Conservation (phyloP, 208 protist genomes). For the Wallacemonas sp. region DNA sequence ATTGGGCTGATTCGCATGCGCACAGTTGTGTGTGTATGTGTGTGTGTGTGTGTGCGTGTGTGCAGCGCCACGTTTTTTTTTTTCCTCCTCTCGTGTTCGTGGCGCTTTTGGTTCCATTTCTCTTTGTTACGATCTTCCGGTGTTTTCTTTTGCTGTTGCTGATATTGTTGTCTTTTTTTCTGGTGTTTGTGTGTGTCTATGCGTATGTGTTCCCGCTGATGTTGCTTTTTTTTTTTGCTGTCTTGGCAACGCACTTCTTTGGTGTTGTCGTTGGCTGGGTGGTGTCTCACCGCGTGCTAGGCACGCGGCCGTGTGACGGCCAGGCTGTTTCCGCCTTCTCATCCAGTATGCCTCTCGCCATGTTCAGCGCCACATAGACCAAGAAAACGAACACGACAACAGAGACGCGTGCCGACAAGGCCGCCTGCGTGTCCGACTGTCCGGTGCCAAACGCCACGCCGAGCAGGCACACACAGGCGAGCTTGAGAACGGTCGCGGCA, state of each 20-base stretch:
- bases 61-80: too few relatives aligned
- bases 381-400: not conserved
- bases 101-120: too few relatives aligned
- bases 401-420: not conserved
- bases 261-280: not conserved
- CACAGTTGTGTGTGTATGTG: too few relatives aligned
- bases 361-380: not conserved
- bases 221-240: not conserved
- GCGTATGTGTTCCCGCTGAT: not conserved
- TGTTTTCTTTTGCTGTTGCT: not conserved
- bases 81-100: too few relatives aligned
- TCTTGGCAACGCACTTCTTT: not conserved
- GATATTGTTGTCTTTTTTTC: not conserved
- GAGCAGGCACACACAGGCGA: not conserved
- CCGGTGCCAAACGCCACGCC: not conserved
- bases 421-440: not conserved
- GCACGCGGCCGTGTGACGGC: too few relatives aligned
- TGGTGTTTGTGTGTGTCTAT: slow-evolving; percentile 2
- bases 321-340: not conserved
- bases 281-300: too few relatives aligned
- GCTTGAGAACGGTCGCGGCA: not conserved
- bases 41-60: too few relatives aligned
- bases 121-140: not conserved
- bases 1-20: too few relatives aligned
- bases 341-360: not conserved